Evolutionary conservation across 2,329 filamentous ascomycete genomes (phyloP).

Genomic region (Leptographium procerum): DNA sequence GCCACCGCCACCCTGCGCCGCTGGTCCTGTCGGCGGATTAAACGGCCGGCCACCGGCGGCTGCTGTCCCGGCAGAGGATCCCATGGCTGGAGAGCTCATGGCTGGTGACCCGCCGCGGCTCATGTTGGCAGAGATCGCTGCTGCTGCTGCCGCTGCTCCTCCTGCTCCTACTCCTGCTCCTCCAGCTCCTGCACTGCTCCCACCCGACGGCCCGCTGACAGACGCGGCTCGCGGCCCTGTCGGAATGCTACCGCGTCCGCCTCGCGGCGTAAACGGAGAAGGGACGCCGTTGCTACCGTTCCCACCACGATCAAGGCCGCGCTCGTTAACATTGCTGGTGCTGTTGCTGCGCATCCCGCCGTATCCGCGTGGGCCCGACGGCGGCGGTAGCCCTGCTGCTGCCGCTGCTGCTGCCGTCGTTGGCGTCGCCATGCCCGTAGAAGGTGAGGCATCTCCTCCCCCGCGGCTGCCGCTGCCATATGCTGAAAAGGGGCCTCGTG

Average conservation of each 20-base stretch:
- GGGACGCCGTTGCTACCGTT: not conserved
- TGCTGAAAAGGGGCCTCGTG: not conserved
- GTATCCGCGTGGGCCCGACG: conserved; percentile 10
- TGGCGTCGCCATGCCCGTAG: conserved; percentile 12
- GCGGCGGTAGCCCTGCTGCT: conserved; percentile 3
- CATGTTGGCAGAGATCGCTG: not conserved
- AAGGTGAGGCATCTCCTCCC: not conserved
- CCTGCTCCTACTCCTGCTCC: not conserved
- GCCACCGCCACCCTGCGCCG: conserved; percentile 17
- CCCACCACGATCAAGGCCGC: too few relatives aligned
- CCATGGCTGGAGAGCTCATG: conserved; percentile 18
- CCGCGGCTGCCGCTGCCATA: not conserved
- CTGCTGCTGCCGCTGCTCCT: not conserved
- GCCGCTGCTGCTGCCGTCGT: conserved; percentile 22
- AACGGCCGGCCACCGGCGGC: conserved; percentile 26
- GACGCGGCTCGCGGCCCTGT: conserved; percentile 30
- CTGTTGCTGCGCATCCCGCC: conserved; percentile 2
- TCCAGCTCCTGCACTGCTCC: not conserved
- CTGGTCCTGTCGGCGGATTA: conserved; percentile 46
- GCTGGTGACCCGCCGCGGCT: conserved; percentile 19
- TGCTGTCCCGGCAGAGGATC: not conserved
- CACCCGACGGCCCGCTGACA: not conserved
- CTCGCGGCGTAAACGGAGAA: not conserved
- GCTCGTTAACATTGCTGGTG: not conserved
- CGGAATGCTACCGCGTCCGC: conserved; percentile 24